Evolutionary conservation across 176 grass and related monocot species (phyloP).

Genomic region (Avena eriantha): DNA sequence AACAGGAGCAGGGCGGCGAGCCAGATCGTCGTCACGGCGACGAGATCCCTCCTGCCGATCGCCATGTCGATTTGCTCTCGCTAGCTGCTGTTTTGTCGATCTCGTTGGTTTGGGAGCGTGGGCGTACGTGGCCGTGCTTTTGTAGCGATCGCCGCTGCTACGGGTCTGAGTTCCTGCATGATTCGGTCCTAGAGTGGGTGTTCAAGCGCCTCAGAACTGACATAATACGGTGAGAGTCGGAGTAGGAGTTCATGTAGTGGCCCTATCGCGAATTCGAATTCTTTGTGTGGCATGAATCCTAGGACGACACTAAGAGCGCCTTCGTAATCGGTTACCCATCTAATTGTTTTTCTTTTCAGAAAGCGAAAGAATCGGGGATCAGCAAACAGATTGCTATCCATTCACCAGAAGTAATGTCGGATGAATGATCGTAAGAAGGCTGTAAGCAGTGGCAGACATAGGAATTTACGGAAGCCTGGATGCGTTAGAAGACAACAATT

Average conservation of each 20-base stretch:
- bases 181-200: background rate
- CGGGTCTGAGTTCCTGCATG: background rate
- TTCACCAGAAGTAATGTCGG: too few relatives aligned
- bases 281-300: conserved; percentile 20
- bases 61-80: background rate
- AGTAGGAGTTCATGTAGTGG: background rate
- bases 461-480: too few relatives aligned
- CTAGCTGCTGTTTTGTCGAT: background rate
- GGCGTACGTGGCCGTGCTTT: background rate
- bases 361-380: background rate
- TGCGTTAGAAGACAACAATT: too few relatives aligned
- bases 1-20: background rate
- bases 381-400: background rate
- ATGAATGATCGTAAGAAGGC: too few relatives aligned
- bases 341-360: background rate
- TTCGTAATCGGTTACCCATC: background rate
- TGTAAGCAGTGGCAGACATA: too few relatives aligned
- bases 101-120: background rate
- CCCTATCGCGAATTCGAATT: background rate
- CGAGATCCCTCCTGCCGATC: background rate
- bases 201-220: background rate
- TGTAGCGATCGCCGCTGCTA: background rate
- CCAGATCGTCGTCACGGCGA: background rate
- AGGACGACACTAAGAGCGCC: conserved; percentile 17
- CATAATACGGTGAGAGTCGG: background rate